Evolutionary conservation across 164 flowering plant species (phyloP).

Genomic region (Aristolochia fimbriata): DNA sequence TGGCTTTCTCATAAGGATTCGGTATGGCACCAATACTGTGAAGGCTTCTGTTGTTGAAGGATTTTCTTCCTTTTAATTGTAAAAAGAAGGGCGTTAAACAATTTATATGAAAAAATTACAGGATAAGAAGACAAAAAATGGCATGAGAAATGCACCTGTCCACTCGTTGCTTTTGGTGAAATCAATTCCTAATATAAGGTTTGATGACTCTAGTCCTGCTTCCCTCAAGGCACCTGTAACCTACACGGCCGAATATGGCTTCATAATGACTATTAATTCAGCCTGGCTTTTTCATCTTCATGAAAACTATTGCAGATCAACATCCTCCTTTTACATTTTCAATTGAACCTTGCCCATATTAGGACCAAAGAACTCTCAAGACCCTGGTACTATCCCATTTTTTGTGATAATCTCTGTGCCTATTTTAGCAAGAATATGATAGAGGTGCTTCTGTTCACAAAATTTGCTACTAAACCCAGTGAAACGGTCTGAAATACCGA

Average conservation of each 20-base stretch:
- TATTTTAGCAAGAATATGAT: no score
- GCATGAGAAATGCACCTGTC: constrained; percentile 43
- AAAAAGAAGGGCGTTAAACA: constrained; percentile 7
- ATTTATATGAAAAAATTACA: background rate
- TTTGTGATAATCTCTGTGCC: no score
- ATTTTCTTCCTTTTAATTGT: constrained; percentile 37
- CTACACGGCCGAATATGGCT: constrained; percentile 14
- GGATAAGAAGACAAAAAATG: background rate
- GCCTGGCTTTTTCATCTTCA: background rate
- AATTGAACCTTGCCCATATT: no score
- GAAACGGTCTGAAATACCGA: no score
- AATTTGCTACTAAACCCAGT: no score
- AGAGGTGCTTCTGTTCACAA: no score
- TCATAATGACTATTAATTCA: background rate
- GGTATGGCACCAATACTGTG: constrained; percentile 47
- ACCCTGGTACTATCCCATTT: no score
- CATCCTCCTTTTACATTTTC: no score
- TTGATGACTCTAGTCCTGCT: constrained; percentile 68
- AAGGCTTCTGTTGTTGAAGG: constrained; percentile 51
- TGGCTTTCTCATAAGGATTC: constrained; percentile 77
- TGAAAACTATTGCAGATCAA: background rate
- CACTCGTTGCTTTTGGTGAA: constrained; percentile 82
- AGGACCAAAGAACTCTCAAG: no score
- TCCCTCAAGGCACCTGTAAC: constrained; percentile 50
- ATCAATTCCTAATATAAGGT: constrained; percentile 67